A percentile compares a stretch with the other conserved stretches of the same genome.
Evolutionary conservation across 345 rosid species (phyloP).

Genomic region (Arabis hirsuta): DNA sequence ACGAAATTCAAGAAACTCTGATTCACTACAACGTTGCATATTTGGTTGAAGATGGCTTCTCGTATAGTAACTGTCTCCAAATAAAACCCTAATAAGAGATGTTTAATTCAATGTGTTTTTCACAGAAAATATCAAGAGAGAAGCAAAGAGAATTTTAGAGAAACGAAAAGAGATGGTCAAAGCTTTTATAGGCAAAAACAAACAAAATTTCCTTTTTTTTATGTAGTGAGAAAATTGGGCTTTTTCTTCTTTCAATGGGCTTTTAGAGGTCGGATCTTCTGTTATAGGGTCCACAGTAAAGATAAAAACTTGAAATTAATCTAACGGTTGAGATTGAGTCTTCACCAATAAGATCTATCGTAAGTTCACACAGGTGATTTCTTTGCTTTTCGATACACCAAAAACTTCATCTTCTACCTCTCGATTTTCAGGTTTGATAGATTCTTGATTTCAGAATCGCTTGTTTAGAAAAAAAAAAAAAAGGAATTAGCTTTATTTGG

Average conservation of each 20-base stretch:
- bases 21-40: background rate
- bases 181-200: no score
- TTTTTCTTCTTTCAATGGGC: constrained; percentile 1
- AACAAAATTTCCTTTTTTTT: background rate
- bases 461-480: background rate
- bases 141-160: no score
- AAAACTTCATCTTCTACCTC: constrained; percentile 26
- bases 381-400: no score
- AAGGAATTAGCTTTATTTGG: background rate
- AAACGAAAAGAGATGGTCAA: no score
- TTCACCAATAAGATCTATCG: constrained; percentile 3
- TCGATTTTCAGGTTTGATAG: constrained; percentile 26
- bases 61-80: no score
- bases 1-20: constrained; percentile 62
- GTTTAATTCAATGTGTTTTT: background rate
- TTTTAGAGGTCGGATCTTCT: background rate
- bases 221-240: background rate
- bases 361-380: constrained; percentile 3
- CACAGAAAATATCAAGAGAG: no score
- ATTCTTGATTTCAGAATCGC: no score
- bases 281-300: background rate
- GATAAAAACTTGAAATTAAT: background rate
- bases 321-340: constrained; percentile 30
- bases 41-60: no score
- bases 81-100: background rate